These are phyloP conservation scores for Yarrowia divulgata DNA, from an alignment of 805 yeast genomes.

Conservation along the genomic window DNA sequence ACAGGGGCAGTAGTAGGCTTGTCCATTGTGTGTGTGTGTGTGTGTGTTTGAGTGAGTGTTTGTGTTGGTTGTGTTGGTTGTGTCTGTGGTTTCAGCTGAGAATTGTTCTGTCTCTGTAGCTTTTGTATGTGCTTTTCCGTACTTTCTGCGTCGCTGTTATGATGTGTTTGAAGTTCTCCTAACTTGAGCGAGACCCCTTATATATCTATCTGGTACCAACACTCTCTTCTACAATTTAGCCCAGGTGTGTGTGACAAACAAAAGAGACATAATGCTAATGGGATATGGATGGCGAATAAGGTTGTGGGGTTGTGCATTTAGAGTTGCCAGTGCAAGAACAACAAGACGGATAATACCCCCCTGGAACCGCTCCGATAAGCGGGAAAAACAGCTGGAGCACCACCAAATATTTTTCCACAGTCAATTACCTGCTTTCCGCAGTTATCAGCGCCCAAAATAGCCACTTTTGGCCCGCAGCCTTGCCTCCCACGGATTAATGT, in stretches of 20 bases:
- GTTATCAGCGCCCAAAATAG: not conserved
- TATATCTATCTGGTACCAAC: not conserved
- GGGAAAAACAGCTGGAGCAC: not conserved
- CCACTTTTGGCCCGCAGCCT: not conserved
- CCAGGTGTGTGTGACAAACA: constrained; percentile 6
- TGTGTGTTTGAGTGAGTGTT: not conserved
- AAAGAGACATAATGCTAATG: constrained; percentile 7
- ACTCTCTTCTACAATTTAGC: not conserved
- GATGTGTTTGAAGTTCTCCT: not conserved
- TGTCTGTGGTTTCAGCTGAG: not conserved
- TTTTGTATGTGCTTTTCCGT: not conserved
- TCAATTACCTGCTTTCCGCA: not conserved
- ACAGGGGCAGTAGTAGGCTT: constrained; percentile 12
- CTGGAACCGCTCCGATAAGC: not conserved
- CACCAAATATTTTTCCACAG: constrained; percentile 14
- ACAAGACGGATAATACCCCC: too few species aligned
- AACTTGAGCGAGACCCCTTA: not conserved
- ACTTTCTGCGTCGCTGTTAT: too few species aligned
- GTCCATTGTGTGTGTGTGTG: constrained; percentile 27
- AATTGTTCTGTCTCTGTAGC: too few species aligned
- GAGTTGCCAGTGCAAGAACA: not conserved
- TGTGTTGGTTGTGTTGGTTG: not conserved
- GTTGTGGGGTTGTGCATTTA: constrained; percentile 31
- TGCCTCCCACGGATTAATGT: constrained; percentile 35
- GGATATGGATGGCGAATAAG: constrained; percentile 36